Base-by-base conservation (phyloP, 768 basidiomycete species). In the Termitomyces sp. region DNA sequence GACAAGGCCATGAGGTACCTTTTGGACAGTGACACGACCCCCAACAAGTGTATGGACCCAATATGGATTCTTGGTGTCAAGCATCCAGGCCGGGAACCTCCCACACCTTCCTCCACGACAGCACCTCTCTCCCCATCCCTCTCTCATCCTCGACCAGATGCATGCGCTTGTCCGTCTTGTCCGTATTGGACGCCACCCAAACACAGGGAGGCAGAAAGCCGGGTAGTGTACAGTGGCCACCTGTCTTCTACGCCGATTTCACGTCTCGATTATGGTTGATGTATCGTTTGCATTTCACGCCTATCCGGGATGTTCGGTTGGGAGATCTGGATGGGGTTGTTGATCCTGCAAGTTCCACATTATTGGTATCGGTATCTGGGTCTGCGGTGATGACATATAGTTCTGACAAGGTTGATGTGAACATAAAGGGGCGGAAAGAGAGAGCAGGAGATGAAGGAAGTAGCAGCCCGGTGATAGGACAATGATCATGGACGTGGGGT, bases 251-350 rank as follows among this genome's bases (percentile, higher is more conserved):
- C 65, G 77, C 80, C 14, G 95, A 98, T 71, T 98, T 96, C 69
- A 86, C 86, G 0, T 91, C 91, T 0, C 78, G 89, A 6, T 77
- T 97, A 50, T 97, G 93, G 89, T 79, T 95, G 44, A 96, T 94
- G 0, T 98, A 98, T 71, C 89, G 95, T 23, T 86, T 85, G 1
- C 87, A 93, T 41, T 96, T 95, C 60, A 68, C 82, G 0, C 87
- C 92, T 2, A 94, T 98, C 63, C 77, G 84, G 43, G 87, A 92
- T 67, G 77, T 75, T 0, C 71, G 71, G 2, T 60, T 78, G 38
- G 71, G 62, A 2, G 77, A 78, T 60, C 60, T 79, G 30, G 54
- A 48, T 9, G 35, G 14, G 1, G 23, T 15, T 8, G 48, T 8
- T 33, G 7, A 11, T 14, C 14, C n/a, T 5, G 19, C 11, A 1